phyloP scores from a whole-genome alignment of 805 yeast species.

The Suhomyces sp. region DNA sequence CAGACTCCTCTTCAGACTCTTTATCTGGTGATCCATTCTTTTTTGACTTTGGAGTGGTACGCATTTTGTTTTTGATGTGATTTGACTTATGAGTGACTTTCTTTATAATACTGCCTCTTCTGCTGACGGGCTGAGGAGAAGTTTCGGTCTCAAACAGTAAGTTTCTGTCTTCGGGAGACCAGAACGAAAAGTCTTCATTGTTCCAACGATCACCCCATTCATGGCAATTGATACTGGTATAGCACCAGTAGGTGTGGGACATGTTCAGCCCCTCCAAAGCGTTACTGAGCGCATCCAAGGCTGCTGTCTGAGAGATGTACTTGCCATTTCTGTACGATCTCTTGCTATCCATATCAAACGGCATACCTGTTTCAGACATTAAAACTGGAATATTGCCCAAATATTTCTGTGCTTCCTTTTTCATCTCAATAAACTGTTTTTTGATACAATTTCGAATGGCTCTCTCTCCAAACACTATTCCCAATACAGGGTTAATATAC shows the following conservation, averaged over 20 bases:
- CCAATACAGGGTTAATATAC: constrained; percentile 68
- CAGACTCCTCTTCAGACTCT: constrained; percentile 8
- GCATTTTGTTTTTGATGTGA: not conserved
- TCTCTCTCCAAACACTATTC: constrained; percentile 77
- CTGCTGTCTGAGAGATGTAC: constrained; percentile 71
- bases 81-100: constrained; percentile 1
- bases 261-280: constrained; percentile 75
- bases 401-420: constrained; percentile 55
- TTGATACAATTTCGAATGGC: constrained; percentile 71
- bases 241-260: constrained; percentile 85
- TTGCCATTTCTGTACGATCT: constrained; percentile 64
- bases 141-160: constrained; percentile 15
- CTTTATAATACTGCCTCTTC: constrained; percentile 8
- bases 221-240: constrained; percentile 69
- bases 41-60: not conserved
- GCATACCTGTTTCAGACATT: constrained; percentile 96
- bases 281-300: constrained; percentile 75
- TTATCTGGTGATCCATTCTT: not conserved
- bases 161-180: constrained; percentile 63
- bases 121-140: constrained; percentile 3
- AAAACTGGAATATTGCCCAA: constrained; percentile 74
- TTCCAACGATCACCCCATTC: constrained; percentile 92
- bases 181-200: constrained; percentile 88
- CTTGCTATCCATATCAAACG: constrained; percentile 89
- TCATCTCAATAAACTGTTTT: constrained; percentile 66